These are phyloP conservation scores for Glebionis coronaria DNA, from an alignment of 129 eudicot genomes.

Conservation along the genomic window DNA sequence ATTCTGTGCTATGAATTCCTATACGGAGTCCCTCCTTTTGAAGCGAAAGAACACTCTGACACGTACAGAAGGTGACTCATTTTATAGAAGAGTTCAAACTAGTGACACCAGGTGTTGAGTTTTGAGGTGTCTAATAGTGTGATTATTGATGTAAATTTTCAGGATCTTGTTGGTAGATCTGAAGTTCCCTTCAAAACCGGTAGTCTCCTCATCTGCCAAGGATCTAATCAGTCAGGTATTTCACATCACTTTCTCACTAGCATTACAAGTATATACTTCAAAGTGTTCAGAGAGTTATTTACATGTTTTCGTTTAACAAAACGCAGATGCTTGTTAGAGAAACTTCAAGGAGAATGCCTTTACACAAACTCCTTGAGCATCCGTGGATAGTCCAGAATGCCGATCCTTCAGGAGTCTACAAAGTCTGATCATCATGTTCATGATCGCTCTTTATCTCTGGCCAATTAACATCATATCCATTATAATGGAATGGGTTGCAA, in stretches of 20 bases:
- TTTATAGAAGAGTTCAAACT: background rate
- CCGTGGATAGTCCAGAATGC: constrained; percentile 86
- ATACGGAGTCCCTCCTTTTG: constrained; percentile 91
- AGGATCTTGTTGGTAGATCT: constrained; percentile 72
- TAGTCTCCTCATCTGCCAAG: constrained; percentile 73
- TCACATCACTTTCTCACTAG: background rate
- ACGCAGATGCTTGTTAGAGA: constrained; percentile 78
- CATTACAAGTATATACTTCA: background rate
- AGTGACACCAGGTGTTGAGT: background rate
- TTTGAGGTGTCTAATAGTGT: background rate
- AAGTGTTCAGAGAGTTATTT: background rate
- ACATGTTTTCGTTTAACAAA: background rate
- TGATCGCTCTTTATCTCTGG: background rate
- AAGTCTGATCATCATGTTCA: constrained; percentile 24
- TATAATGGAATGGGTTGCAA: constrained; percentile 14
- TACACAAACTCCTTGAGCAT: constrained; percentile 77
- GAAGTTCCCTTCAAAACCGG: constrained; percentile 72
- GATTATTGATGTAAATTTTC: constrained; percentile 8
- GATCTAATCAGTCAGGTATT: constrained; percentile 74
- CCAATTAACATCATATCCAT: constrained; percentile 14
- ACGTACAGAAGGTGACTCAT: constrained; percentile 70
- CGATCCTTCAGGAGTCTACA: constrained; percentile 79
- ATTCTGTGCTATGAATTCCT: constrained; percentile 88
- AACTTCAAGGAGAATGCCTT: constrained; percentile 52
- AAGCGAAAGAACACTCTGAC: constrained; percentile 94